Conservation (phyloP, 805 yeast genomes). For the Ogataea saltuana region DNA sequence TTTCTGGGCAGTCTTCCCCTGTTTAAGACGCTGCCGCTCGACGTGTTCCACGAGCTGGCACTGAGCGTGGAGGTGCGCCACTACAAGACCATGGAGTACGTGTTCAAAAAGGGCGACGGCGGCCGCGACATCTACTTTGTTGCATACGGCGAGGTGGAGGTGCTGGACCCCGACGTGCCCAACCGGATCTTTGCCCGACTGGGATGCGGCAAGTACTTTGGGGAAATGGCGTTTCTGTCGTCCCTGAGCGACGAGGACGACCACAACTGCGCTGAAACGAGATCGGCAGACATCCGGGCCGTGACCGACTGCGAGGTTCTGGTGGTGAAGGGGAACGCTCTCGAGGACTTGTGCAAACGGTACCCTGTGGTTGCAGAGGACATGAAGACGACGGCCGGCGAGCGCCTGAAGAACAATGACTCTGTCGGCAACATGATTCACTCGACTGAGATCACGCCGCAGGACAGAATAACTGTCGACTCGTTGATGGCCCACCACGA, state of each 20-base stretch:
- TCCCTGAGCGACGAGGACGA: conserved; percentile 37
- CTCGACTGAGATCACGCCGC: conserved; percentile 23
- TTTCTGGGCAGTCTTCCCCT: conserved; percentile 59
- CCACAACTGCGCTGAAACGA: conserved; percentile 28
- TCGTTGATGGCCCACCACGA: conserved; percentile 22
- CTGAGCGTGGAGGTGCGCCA: conserved; percentile 58
- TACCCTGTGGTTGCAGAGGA: conserved; percentile 62
- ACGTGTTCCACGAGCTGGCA: conserved; percentile 64
- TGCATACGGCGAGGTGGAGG: conserved; percentile 71
- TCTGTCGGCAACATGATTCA: conserved; percentile 29
- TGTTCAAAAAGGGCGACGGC: conserved; percentile 57
- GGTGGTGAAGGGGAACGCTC: conserved; percentile 55
- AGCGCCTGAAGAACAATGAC: conserved; percentile 41
- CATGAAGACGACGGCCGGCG: conserved; percentile 60
- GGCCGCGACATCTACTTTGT: conserved; percentile 70
- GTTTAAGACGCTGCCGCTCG: conserved; percentile 56
- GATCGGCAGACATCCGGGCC: conserved; percentile 68
- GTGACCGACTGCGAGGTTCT: conserved; percentile 60
- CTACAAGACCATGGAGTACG: conserved; percentile 56
- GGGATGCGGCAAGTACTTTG: conserved; percentile 66
- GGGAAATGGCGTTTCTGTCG: conserved; percentile 71
- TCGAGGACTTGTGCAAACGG: conserved; percentile 53
- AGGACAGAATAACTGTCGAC: conserved; percentile 23
- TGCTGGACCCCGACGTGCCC: conserved; percentile 42
- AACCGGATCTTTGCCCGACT: conserved; percentile 55